Base-by-base conservation (phyloP, 345 rosid genomes). In the Rhizophora apiculata region DNA sequence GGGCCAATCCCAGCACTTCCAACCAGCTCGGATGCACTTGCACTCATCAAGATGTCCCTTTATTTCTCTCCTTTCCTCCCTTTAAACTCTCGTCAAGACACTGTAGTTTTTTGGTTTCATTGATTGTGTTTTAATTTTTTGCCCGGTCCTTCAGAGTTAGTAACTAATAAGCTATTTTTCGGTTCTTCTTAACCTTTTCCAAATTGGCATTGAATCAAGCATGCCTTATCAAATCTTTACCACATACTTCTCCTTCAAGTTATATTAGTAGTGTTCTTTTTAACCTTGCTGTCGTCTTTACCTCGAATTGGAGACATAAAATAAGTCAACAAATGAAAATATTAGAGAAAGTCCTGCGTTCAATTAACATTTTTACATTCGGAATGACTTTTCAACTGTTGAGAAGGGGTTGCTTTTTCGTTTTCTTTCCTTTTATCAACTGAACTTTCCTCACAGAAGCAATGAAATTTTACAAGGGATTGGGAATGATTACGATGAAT, bases 1-100 rank as follows among this genome's bases (percentile, higher is more conserved):
- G 89, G 92, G 71, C 88, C 89, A 46, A 85, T 86, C 31, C 86
- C 88, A 6, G 88, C 87, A 11, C 88, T 86, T 57, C 87, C 93
- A 4, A 49, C 88, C 19, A 46, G 70, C 43, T 63, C 81, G 36
- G 80, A 77, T 63, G 93, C 87, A 57, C 80, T 55, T 0, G 72
- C 82, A 31, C 88, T 88, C 64, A 65, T 86, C 53, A 84, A 78
- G 37, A 62, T 8, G n/a, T n/a, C 27, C 21, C 39, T 34, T 55
- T 10, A 24, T 21, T 31, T 60, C 24, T 37, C 31, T 52, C 18
- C 54, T 16, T 2, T 2, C 11, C 11, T 24, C 37, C 7, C 3
- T 5, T 8, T 8, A 68, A 11, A 20, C 26, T 19, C 57, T 37
- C 34, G 15, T 43, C 59, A 55, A 22, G 24, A 0, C 49, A 1